Evolutionary conservation across 805 yeast species (phyloP).

Genomic region (Nakazawaea ernobii): DNA sequence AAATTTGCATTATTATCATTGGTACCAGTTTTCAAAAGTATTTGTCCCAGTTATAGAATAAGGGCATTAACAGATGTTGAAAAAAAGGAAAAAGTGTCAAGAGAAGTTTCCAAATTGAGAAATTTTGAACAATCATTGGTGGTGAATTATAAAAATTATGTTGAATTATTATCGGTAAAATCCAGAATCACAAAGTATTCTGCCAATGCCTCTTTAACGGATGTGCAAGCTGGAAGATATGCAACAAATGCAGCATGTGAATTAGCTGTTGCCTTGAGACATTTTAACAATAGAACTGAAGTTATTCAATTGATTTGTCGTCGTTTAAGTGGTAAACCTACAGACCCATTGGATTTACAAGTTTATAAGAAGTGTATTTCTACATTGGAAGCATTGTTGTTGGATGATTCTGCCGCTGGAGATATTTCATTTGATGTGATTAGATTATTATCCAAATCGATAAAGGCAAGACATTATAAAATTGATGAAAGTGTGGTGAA

Average conservation of each 20-base stretch:
- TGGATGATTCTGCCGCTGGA: conserved; percentile 76
- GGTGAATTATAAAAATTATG: conserved; percentile 58
- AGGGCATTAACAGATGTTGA: conserved; percentile 80
- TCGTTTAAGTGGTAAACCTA: conserved; percentile 59
- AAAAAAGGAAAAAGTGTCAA: conserved; percentile 73
- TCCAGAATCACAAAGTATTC: conserved; percentile 26
- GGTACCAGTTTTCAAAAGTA: conserved; percentile 76
- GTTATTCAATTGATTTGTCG: conserved; percentile 62
- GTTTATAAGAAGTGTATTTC: conserved; percentile 56
- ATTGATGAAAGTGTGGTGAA: conserved; percentile 82
- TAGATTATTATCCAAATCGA: conserved; percentile 59
- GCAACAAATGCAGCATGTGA: conserved; percentile 80
- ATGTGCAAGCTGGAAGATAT: conserved; percentile 41
- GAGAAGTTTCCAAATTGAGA: conserved; percentile 74
- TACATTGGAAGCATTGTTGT: conserved; percentile 62
- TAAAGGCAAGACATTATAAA: conserved; percentile 67
- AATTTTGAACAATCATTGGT: conserved; percentile 77
- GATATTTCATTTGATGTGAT: conserved; percentile 72
- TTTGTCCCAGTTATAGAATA: conserved; percentile 85
- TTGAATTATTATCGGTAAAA: conserved; percentile 44
- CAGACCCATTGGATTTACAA: conserved; percentile 36
- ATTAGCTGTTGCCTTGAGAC: conserved; percentile 57
- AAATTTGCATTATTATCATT: conserved; percentile 74
- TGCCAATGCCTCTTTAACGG: conserved; percentile 24
- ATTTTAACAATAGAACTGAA: conserved; percentile 80